phyloP scores from a whole-genome alignment of 768 basidiomycete species.

The Lactarius pseudohatsudake region DNA sequence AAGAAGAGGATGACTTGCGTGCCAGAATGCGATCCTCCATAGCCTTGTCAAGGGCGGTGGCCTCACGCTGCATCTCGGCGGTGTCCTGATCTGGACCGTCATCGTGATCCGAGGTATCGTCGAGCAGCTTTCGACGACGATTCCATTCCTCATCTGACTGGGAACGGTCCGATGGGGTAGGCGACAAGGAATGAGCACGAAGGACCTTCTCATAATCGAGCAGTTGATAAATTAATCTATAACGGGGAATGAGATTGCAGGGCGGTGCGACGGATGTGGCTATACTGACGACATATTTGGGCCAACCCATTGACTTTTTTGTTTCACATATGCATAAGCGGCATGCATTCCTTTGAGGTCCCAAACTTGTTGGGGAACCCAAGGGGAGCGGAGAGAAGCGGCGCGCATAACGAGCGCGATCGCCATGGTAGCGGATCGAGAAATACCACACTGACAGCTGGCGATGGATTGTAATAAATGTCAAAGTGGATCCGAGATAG shows the following conservation, averaged over 20 bases:
- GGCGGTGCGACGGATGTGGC: slow-evolving; percentile 14
- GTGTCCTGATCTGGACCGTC: slow-evolving; percentile 53
- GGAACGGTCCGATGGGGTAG: slow-evolving; percentile 53
- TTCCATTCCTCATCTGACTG: slow-evolving; percentile 78
- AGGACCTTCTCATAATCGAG: slow-evolving; percentile 85
- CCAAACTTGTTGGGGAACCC: slow-evolving; percentile 74
- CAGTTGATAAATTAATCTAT: slow-evolving; percentile 88
- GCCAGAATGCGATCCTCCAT: slow-evolving; percentile 83
- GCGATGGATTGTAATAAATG: slow-evolving; percentile 16
- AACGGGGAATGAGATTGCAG: slow-evolving; percentile 25
- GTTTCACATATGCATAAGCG: slow-evolving; percentile 86
- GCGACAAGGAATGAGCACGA: slow-evolving; percentile 46
- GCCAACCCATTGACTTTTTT: slow-evolving; percentile 83
- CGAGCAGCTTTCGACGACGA: slow-evolving; percentile 60
- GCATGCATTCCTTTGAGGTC: slow-evolving; percentile 85
- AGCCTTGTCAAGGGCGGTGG: slow-evolving; percentile 79
- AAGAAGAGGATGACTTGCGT: slow-evolving; percentile 69
- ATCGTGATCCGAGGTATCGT: slow-evolving; percentile 51
- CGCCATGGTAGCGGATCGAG: slow-evolving; percentile 84
- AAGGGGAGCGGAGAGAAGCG: slow-evolving; percentile 64
- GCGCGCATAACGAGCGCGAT: slow-evolving; percentile 94
- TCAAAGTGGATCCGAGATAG: background rate
- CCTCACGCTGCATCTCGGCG: slow-evolving; percentile 66
- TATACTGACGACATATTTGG: slow-evolving; percentile 90
- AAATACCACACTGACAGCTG: slow-evolving; percentile 93